These are phyloP conservation scores for Massariosphaeria phaeospora DNA, from an alignment of 495 filamentous ascomycete species.

Conservation along the genomic window DNA sequence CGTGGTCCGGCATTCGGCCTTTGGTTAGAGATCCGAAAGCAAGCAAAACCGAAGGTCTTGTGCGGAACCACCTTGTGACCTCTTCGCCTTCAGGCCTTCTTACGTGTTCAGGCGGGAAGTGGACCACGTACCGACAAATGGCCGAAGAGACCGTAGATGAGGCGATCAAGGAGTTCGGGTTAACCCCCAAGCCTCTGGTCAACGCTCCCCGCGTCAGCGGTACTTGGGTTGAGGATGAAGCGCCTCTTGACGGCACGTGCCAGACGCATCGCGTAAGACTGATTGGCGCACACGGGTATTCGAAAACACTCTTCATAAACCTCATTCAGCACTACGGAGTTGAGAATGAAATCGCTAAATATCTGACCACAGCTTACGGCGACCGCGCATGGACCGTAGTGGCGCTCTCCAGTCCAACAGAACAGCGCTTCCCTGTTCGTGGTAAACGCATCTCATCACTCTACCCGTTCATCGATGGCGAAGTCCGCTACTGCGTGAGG, in stretches of 20 bases:
- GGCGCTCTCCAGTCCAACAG: constrained; percentile 73
- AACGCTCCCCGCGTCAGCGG: constrained; percentile 71
- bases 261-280: constrained; percentile 88
- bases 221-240: constrained; percentile 68
- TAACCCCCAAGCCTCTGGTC: constrained; percentile 55
- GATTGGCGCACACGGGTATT: constrained; percentile 89
- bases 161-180: constrained; percentile 69
- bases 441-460: constrained; percentile 74
- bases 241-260: constrained; percentile 72
- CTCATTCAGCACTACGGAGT: constrained; percentile 95
- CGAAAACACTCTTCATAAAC: constrained; percentile 96
- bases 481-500: constrained; percentile 81
- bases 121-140: constrained; percentile 99
- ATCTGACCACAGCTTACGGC: constrained; percentile 84
- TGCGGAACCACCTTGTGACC: constrained; percentile 91
- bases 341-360: constrained; percentile 91
- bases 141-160: constrained; percentile 94
- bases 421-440: constrained; percentile 78
- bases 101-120: constrained; percentile 96
- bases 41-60: constrained; percentile 87
- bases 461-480: constrained; percentile 96
- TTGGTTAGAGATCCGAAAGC: constrained; percentile 92
- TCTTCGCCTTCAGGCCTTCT: constrained; percentile 80
- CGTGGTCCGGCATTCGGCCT: constrained; percentile 92
- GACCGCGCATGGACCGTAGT: constrained; percentile 96